Base-by-base conservation (phyloP, 805 yeast species). In the Candida oleophila region DNA sequence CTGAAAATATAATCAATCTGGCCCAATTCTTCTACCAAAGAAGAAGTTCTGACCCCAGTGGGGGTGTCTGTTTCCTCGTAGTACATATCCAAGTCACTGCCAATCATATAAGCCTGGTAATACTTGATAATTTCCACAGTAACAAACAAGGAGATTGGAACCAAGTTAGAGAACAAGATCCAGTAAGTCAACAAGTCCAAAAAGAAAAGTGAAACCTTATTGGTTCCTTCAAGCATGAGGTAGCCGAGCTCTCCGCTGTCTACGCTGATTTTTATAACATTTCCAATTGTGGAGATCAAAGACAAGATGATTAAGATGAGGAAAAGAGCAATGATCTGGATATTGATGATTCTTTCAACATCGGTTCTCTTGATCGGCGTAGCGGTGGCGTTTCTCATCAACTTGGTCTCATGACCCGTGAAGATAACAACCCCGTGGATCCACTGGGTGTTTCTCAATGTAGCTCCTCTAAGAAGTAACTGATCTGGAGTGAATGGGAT, bases 381-480 rank as follows among this genome's bases (percentile, higher is more conserved):
- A 1, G 99, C 97, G 2, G 98, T 91, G 16, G 99, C 99, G 69
- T 94, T 94, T 62, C 99, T 82, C 98, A 94, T 92, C 54, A 94
- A 75, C 60, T 94, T 94, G 0, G 99, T 94, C 68, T 94, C 99
- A 64, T 95, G 99, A 18, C 99, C 99, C 0, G 99, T 94, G 64
- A 92, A 94, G 1, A 94, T 81, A 1, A 89, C 97, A 43, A 89
- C 76, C 19, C 99, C 99, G 56, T 88, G 88, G 38, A 94, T 82
- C 97, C 97, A 94, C 38, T 83, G 87, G 0, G 99, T 95, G 61
- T 94, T 94, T 66, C 97, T 78, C 51, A 94, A 73, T 3, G 94
- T 89, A 3, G 99, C 99, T 51, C 99, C 99, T 69, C 99, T 81
- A 47, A 94, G 74, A 36, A 95, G 73, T 71, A 95, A 68, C 62